Evolutionary conservation across 805 yeast species (phyloP).

Genomic region (Candida berthetii): DNA sequence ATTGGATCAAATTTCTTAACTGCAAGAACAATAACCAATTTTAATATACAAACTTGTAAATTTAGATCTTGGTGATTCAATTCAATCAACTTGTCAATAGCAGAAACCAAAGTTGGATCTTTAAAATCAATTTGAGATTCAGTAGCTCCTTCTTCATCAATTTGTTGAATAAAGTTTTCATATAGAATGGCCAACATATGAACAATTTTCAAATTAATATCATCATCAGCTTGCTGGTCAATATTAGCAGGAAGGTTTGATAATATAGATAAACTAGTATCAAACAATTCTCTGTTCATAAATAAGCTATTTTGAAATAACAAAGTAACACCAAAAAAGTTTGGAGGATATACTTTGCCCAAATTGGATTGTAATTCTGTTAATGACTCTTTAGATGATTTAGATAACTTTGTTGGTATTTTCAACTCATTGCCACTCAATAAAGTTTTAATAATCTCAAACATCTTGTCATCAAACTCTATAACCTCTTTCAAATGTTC

Average conservation of each 20-base stretch:
- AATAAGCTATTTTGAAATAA: constrained; percentile 7
- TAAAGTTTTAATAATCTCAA: constrained; percentile 1
- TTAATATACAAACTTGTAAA: constrained; percentile 4
- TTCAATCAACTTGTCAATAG: not conserved
- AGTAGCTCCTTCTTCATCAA: not conserved
- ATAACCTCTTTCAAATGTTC: not conserved
- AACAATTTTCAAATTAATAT: constrained; percentile 2
- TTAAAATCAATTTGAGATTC: not conserved
- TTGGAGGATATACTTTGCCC: constrained; percentile 3
- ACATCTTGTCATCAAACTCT: constrained; percentile 1
- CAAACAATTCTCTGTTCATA: not conserved
- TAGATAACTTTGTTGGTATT: constrained; percentile 1
- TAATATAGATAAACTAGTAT: not conserved
- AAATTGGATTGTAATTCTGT: constrained; percentile 6
- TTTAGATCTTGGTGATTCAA: not conserved
- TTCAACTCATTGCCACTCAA: not conserved
- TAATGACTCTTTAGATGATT: constrained; percentile 2
- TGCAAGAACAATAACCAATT: constrained; percentile 12
- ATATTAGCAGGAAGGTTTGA: not conserved
- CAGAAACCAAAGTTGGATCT: not conserved
- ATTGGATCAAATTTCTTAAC: constrained; percentile 6
- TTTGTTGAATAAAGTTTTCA: constrained; percentile 5
- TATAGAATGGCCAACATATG: constrained; percentile 9
- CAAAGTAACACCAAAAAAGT: constrained; percentile 9
- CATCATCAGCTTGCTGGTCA: not conserved